Percentiles rank a stretch among this genome's conserved stretches.
phyloP scores from a whole-genome alignment of 495 filamentous ascomycete genomes.

The Chaetomidium leptoderma region DNA sequence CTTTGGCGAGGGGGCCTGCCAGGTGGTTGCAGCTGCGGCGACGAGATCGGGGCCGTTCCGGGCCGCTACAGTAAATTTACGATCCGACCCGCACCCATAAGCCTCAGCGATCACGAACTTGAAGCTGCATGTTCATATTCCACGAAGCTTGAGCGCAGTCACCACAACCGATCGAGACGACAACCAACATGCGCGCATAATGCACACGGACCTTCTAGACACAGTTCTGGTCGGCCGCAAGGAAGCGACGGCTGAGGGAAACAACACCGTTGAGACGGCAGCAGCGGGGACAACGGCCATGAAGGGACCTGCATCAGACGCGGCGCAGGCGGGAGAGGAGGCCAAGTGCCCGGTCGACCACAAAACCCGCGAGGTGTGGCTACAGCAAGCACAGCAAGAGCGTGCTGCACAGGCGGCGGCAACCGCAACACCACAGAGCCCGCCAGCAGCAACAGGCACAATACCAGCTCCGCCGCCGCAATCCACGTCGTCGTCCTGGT shows the following conservation, averaged over 20 bases:
- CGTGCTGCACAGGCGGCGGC: constrained; percentile 17
- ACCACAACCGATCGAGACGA: no score
- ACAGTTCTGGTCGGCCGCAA: constrained; percentile 33
- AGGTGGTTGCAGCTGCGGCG: no score
- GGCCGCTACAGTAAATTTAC: no score
- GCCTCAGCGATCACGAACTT: no score
- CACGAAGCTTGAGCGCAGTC: no score
- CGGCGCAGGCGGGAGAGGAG: constrained; percentile 21
- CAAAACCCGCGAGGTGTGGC: constrained; percentile 78
- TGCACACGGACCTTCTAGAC: constrained; percentile 33
- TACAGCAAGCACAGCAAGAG: constrained; percentile 45
- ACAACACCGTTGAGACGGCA: background rate
- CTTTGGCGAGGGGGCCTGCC: no score
- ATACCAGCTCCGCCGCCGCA: background rate
- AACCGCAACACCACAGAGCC: constrained; percentile 1
- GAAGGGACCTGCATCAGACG: constrained; percentile 6
- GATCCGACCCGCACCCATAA: no score
- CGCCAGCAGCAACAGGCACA: constrained; percentile 8
- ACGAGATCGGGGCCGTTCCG: no score
- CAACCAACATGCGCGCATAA: constrained; percentile 25
- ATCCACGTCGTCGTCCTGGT: constrained; percentile 22
- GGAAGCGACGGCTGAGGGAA: constrained; percentile 14
- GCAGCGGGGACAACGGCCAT: background rate
- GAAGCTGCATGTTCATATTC: no score
- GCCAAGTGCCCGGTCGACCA: constrained; percentile 80